Conservation (phyloP, 257 asterid species). For the Scutellaria minor region DNA sequence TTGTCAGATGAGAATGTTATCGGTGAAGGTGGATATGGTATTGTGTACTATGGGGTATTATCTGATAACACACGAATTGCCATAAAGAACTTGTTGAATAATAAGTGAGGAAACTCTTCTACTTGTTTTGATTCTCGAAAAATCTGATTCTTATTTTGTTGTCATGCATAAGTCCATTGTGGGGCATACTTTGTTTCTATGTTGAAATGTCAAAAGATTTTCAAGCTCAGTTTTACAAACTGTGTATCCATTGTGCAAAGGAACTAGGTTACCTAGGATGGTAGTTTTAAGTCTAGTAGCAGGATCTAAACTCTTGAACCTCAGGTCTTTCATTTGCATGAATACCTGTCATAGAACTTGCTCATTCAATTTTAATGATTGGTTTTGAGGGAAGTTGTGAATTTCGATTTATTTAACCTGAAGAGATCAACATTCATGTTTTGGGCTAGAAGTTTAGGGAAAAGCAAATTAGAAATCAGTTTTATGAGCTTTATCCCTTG, state of each 20-base stretch:
- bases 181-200: not conserved
- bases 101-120: constrained; percentile 53
- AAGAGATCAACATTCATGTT: not conserved
- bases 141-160: constrained; percentile 6
- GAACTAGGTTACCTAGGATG: too few species aligned
- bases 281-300: too few species aligned
- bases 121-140: constrained; percentile 17
- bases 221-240: not conserved
- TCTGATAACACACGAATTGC: constrained; percentile 81
- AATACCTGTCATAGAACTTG: too few species aligned
- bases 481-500: constrained; percentile 12
- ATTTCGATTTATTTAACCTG: not conserved
- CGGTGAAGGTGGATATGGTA: constrained; percentile 99
- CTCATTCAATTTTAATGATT: too few species aligned
- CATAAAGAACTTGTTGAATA: constrained; percentile 88
- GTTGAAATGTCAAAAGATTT: constrained; percentile 17
- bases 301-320: too few species aligned
- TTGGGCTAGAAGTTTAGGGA: constrained; percentile 7
- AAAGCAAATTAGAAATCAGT: constrained; percentile 13
- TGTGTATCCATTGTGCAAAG: not conserved
- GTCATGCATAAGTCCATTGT: not conserved
- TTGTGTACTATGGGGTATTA: constrained; percentile 82
- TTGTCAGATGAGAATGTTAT: constrained; percentile 94
- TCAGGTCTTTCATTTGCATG: too few species aligned
- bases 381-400: not conserved